Base-by-base conservation (phyloP, 1,284 basidiomycete genomes). In the Thecaphora thlaspeos region DNA sequence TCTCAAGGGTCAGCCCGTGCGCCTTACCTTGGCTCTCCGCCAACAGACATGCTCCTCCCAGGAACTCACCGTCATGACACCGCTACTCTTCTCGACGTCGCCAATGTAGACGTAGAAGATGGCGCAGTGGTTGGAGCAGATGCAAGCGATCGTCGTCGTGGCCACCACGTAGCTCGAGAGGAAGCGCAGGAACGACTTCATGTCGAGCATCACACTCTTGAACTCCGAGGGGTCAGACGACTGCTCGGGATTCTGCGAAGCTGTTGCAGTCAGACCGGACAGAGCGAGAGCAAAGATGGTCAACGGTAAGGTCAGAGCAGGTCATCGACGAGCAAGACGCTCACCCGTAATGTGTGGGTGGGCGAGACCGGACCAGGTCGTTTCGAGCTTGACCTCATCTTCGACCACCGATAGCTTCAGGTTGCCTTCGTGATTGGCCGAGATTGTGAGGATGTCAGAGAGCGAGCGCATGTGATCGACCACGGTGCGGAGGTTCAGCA, bases 81-180 rank as follows among this genome's bases (percentile, higher is more conserved):
- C 68, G 34, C 52, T 55, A 19, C 56, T 48, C 36, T 70, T 63
- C 41, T 70, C 60, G 11, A 67, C 51, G 11, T 74, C 68, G 10
- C 76, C 75, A 23, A 78, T 66, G 51, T 78, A 78, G 47, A 78
- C 75, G 57, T 78, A 78, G 39, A 78, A 77, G 53, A 78, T 77
- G 38, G 71, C 75, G 53, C 75, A 77, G 52, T 77, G 75, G 28
- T 55, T 55, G 19, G 55, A 49, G 63, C 76, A 78, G 44, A 78
- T 63, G 66, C 73, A 75, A 4, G 69, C 71, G 41, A 78, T 77
- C 2, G 75, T 75, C 11, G 67, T 70, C 1, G 67, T 64, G 2
- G 61, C 66, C 34, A 78, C 70, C n/a, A 63, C 41, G 68, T 78
- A 71, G 41, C 61, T 59, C 37, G 61, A 68, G 36, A 78, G 60